Evolutionary conservation across 768 basidiomycete species (phyloP), one percentile per base, ranked within the genome.

Genomic region (Imleria badia): DNA sequence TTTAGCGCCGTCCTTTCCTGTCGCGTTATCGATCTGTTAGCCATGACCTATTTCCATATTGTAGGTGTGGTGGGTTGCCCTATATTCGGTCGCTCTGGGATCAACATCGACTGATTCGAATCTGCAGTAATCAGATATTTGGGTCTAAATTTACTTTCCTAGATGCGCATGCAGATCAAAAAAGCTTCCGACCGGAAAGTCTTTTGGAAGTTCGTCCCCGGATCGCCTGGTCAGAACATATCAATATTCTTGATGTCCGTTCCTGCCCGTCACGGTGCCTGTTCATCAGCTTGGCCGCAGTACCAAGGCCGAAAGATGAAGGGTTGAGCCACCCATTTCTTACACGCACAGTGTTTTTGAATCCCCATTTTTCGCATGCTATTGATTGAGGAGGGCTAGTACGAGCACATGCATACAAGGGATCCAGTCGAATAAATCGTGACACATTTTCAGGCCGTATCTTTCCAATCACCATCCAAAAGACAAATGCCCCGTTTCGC

Each of bases 381-480:
- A 51, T 15, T 33, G 45, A 51, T 19, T 36, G 62, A 44, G 51
- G 26, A 0, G 48, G 51, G 47, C n/a, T 58, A 52, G 41, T 22
- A 54, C 9, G 11, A n/a, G 31, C 14, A 58, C 54, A 54, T 42
- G 15, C 23, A 46, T 22, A 55, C 9, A 40, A 41, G n/a, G 60
- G 53, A 60, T 65, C 35, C 52, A 17, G 23, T 34, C 8, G 7
- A 44, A 38, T 39, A 56, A 12, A 56, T 48, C 39, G 22, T 12
- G 34, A 31, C 35, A 54, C 34, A 50, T 51, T 35, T 51, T 60
- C 45, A 67, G 14, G 54, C 57, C 52, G 72, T 71, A 55, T 80
- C 78, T 55, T 77, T 83, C 88, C 91, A 91, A 53, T 89, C 83
- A 15, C 80, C 77, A 63, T 93, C 91, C 49, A 92, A 72, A 29